These are phyloP conservation scores for Cryptococcus wingfieldii DNA, from an alignment of 1,284 basidiomycete genomes.

Conservation along the genomic window DNA sequence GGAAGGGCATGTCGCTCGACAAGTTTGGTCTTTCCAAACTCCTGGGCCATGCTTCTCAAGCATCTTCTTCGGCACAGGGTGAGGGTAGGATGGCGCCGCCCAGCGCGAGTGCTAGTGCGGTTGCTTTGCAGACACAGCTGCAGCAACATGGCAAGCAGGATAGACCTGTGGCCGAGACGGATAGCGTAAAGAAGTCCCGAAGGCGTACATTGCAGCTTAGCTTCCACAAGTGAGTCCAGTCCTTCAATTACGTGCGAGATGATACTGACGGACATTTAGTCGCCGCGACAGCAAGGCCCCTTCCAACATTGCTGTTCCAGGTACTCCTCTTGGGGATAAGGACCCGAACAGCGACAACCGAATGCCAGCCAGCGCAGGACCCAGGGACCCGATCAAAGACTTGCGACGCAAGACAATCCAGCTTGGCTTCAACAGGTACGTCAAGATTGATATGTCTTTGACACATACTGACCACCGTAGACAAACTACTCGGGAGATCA, in stretches of 20 bases:
- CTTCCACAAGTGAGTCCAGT: slow-evolving; percentile 24
- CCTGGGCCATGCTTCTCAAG: slow-evolving; percentile 44
- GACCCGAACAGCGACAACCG: slow-evolving; percentile 17
- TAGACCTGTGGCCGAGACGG: slow-evolving; percentile 12
- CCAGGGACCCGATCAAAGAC: background rate
- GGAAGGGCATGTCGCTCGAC: slow-evolving; percentile 65
- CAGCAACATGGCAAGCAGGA: slow-evolving; percentile 12
- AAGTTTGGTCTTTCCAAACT: slow-evolving; percentile 68
- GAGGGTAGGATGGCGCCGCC: slow-evolving; percentile 17
- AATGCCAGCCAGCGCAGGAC: background rate
- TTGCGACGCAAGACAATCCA: background rate
- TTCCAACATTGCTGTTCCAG: slow-evolving; percentile 11
- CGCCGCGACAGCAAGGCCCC: slow-evolving; percentile 7
- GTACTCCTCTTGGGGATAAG: slow-evolving; percentile 19
- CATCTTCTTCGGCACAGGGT: slow-evolving; percentile 12
- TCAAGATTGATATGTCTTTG: background rate
- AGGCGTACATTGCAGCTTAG: slow-evolving; percentile 36
- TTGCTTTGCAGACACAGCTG: slow-evolving; percentile 11
- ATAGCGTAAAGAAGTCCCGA: slow-evolving; percentile 36
- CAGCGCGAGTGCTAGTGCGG: slow-evolving; percentile 16
- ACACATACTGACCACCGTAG: background rate
- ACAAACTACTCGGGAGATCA: background rate
- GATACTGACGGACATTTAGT: background rate
- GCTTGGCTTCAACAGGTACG: background rate
- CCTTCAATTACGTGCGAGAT: background rate